phyloP scores from a whole-genome alignment of 1,284 basidiomycete genomes.

The Tylopilus sp. region DNA sequence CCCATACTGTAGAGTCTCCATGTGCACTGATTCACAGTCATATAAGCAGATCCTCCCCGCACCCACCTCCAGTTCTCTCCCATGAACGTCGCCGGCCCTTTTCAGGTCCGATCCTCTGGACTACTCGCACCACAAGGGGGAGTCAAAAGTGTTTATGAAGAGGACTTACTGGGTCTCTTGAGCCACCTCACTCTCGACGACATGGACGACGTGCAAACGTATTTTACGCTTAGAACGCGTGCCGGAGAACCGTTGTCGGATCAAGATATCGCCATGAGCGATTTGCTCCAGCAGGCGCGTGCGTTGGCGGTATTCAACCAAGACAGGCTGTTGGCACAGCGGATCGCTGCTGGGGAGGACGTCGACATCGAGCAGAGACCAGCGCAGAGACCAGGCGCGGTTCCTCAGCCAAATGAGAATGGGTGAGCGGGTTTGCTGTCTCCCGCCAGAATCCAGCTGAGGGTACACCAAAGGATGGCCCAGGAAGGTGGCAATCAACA shows the following conservation, averaged over 20 bases:
- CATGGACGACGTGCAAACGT: slow-evolving; percentile 31
- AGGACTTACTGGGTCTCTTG: slow-evolving; percentile 32
- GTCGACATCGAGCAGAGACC: background rate
- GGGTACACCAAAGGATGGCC: slow-evolving; percentile 15
- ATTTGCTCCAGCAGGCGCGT: slow-evolving; percentile 38
- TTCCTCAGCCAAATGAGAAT: background rate
- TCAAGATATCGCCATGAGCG: slow-evolving; percentile 36
- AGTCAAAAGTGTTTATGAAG: slow-evolving; percentile 36
- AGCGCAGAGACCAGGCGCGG: background rate
- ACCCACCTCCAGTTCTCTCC: slow-evolving; percentile 15
- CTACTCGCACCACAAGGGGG: slow-evolving; percentile 17
- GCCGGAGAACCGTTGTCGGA: slow-evolving; percentile 32
- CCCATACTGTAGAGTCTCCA: too few species aligned
- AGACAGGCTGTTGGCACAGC: slow-evolving; percentile 35
- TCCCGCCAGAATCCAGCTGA: too few species aligned
- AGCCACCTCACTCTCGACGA: slow-evolving; percentile 30
- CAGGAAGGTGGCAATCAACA: slow-evolving; percentile 18
- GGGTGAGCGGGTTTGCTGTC: slow-evolving; percentile 15
- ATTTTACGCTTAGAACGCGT: slow-evolving; percentile 17
- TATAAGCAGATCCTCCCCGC: background rate
- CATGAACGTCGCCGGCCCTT: slow-evolving; percentile 44
- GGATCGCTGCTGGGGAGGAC: slow-evolving; percentile 27
- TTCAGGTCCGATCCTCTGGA: slow-evolving; percentile 18
- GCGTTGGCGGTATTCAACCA: slow-evolving; percentile 29
- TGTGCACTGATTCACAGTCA: slow-evolving; percentile 8